Evolutionary conservation across 2,329 filamentous ascomycete species (phyloP).

Genomic region (Cercospora canescens): DNA sequence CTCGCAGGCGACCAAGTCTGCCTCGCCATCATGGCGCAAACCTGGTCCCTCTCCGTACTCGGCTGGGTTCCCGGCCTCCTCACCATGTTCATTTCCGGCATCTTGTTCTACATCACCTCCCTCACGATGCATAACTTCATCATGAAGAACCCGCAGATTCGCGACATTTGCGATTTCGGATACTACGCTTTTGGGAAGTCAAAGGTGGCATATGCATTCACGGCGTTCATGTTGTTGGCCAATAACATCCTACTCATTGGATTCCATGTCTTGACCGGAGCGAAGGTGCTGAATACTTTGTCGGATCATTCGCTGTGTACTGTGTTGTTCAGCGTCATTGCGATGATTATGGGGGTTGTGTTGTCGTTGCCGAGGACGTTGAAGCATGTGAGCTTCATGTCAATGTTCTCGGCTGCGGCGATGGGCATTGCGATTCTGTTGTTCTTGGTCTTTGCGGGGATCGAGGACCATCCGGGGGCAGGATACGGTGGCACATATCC

Average conservation of each 20-base stretch:
- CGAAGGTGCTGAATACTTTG: conserved; percentile 52
- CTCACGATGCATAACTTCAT: conserved; percentile 55
- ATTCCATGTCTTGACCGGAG: conserved; percentile 53
- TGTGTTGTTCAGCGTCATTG: conserved; percentile 51
- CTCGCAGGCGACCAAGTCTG: conserved; percentile 53
- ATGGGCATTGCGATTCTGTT: conserved; percentile 53
- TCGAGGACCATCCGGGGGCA: conserved; percentile 45
- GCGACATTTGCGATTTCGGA: conserved; percentile 53
- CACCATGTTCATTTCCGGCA: conserved; percentile 48
- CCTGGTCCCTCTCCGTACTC: conserved; percentile 52
- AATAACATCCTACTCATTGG: conserved; percentile 55
- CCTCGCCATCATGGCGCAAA: conserved; percentile 54
- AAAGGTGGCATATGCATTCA: conserved; percentile 47
- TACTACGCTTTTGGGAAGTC: conserved; percentile 50
- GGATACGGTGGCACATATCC: conserved; percentile 52
- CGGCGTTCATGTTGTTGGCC: conserved; percentile 50
- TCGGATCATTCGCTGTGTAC: conserved; percentile 52
- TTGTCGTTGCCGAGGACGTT: conserved; percentile 49
- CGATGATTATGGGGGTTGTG: conserved; percentile 48
- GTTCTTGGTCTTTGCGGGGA: conserved; percentile 52
- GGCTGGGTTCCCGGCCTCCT: conserved; percentile 51
- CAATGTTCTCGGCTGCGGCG: conserved; percentile 50
- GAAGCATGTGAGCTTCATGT: conserved; percentile 53
- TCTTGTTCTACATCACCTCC: conserved; percentile 52
- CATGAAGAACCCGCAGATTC: conserved; percentile 54